A percentile compares a stretch with the other conserved stretches of the same genome.
phyloP scores from a whole-genome alignment of 192 early-diverging fungal species.

The Coemansia sp. region DNA sequence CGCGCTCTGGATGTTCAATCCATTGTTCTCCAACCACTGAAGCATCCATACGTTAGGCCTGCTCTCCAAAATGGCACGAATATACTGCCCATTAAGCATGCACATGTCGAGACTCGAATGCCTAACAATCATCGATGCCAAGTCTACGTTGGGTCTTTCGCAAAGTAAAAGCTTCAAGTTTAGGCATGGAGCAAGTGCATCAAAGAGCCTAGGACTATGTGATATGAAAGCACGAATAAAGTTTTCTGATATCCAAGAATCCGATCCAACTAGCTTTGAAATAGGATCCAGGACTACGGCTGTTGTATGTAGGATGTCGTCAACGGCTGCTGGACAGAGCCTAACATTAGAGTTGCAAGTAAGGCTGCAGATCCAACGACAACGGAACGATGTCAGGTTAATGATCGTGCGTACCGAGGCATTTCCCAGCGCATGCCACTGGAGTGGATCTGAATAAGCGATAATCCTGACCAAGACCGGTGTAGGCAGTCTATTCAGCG shows the following conservation, averaged over 20 bases:
- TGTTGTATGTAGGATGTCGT: conserved; percentile 11
- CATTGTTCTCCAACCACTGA: conserved; percentile 20
- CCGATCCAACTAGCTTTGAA: conserved; percentile 14
- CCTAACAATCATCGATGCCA: conserved; percentile 20
- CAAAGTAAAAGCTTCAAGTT: conserved; percentile 11
- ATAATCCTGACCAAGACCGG: conserved; percentile 27
- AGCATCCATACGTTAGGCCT: conserved; percentile 19
- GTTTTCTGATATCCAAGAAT: conserved; percentile 25
- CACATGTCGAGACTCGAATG: neutral
- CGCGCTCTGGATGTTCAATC: conserved; percentile 12
- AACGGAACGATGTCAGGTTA: conserved; percentile 30
- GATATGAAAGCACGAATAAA: conserved; percentile 28
- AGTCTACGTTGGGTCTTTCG: neutral
- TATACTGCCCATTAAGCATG: conserved; percentile 18
- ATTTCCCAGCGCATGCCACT: conserved; percentile 12
- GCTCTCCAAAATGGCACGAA: conserved; percentile 13
- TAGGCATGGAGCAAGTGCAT: conserved; percentile 16
- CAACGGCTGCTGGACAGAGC: neutral
- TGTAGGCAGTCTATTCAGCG: conserved; percentile 11
- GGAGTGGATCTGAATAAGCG: conserved; percentile 23
- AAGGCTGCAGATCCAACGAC: conserved; percentile 27
- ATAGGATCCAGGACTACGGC: conserved; percentile 19
- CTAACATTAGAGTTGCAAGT: neutral
- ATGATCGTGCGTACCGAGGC: conserved; percentile 13
- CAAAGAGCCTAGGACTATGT: conserved; percentile 13